Evolutionary conservation across 1,139 yeast species (phyloP), one percentile per base, ranked within the genome.

Genomic region (Debaryomyces coudertii): DNA sequence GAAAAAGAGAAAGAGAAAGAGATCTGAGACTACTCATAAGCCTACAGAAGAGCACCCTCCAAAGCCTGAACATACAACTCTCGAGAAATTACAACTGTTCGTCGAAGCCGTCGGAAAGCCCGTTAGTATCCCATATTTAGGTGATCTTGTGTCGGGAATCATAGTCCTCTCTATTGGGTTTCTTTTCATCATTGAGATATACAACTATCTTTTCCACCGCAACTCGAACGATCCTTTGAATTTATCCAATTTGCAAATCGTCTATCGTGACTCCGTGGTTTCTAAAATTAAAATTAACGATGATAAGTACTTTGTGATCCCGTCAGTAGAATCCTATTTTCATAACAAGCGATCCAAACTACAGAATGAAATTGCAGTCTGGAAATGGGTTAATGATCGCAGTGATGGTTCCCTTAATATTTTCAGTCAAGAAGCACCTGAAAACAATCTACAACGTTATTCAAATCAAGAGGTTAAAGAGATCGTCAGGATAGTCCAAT

Each of bases 351-450:
- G 62, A 36, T 53, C 63, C 43, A 58, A 66, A 43, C 55, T 73
- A 51, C 72, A 76, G 46, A 80, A 83, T 48, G 95, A 90, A 63
- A 76, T 77, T 33, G 77, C 79, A 35, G 64, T 90, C 47, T 90
- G 97, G 96, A 77, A 81, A 43, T 90, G 97, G 97, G 76, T 90
- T 37, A 80, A 82, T 46, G 79, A 78, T 39, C 75, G 87, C 43
- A 76, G 76, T 42, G 65, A 60, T 5, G 57, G 62, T 28, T 53
- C 56, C 31, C 44, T 63, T n/a, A 49, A 56, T 9, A 46, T 59
- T 16, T 39, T 39, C 15, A 30, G 29, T 15, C 34, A 41, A 7
- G 44, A 40, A 6, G 29, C 33, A 9, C 36, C 41, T 8, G 35
- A 36, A n/a, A 41, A 31, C 16, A 38, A 33, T 41, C 45, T 27